phyloP scores from a whole-genome alignment of 352 stramenopile genomes.

The Pythium insidiosum region DNA sequence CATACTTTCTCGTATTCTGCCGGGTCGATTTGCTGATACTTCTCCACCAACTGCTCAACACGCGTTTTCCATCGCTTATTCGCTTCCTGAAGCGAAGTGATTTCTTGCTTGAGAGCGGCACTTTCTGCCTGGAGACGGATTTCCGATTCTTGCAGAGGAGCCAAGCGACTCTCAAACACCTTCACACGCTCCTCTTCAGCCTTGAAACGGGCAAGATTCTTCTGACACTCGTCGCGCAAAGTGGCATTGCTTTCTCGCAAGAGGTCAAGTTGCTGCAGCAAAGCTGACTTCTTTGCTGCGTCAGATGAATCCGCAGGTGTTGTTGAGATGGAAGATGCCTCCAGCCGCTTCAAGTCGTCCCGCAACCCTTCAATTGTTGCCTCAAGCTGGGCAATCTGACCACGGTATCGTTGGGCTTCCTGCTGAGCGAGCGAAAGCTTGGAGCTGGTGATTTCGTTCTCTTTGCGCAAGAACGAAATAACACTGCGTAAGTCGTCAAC shows the following conservation, averaged over 20 bases:
- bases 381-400: constrained; percentile 47
- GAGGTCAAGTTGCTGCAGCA: constrained; percentile 68
- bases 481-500: constrained; percentile 67
- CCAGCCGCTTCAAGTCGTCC: constrained; percentile 43
- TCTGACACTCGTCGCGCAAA: constrained; percentile 62
- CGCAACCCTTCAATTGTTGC: constrained; percentile 49
- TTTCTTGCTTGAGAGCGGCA: constrained; percentile 53
- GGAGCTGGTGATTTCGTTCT: constrained; percentile 55
- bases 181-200: constrained; percentile 40
- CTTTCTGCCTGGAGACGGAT: constrained; percentile 35
- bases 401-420: constrained; percentile 49
- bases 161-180: constrained; percentile 40
- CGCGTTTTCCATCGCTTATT: constrained; percentile 76
- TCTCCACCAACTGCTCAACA: constrained; percentile 76
- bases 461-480: constrained; percentile 57
- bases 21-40: constrained; percentile 76
- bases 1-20: constrained; percentile 64
- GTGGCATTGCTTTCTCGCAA: constrained; percentile 75
- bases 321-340: constrained; percentile 1
- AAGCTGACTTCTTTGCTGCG: constrained; percentile 42
- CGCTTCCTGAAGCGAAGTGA: constrained; percentile 41
- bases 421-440: constrained; percentile 67
- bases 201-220: constrained; percentile 41
- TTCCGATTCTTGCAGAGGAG: constrained; percentile 37
- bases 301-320: constrained; percentile 7